These are phyloP conservation scores for Komagataella ulmi DNA, from an alignment of 805 yeast species.

Conservation along the genomic window DNA sequence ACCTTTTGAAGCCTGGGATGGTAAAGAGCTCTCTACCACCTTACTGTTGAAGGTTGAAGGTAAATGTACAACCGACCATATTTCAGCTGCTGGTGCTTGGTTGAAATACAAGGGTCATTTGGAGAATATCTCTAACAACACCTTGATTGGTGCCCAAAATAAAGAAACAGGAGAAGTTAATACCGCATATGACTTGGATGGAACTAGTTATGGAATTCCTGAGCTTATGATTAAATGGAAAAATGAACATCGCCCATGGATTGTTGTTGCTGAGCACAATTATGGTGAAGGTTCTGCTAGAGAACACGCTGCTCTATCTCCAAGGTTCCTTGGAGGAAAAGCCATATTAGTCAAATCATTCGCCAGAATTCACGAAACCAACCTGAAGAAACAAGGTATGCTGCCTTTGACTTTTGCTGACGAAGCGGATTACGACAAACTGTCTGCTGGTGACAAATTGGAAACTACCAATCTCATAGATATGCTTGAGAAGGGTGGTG, in stretches of 20 bases:
- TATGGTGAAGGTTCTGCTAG: constrained; percentile 99
- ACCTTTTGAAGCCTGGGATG: constrained; percentile 81
- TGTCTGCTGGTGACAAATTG: constrained; percentile 65
- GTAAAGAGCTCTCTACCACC: constrained; percentile 64
- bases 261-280: constrained; percentile 93
- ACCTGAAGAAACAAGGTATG: constrained; percentile 96
- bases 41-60: constrained; percentile 90
- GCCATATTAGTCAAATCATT: constrained; percentile 85
- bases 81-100: constrained; percentile 98
- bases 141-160: constrained; percentile 92
- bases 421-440: constrained; percentile 76
- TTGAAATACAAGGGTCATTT: constrained; percentile 95
- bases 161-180: constrained; percentile 96
- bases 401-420: constrained; percentile 87
- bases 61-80: constrained; percentile 96
- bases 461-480: constrained; percentile 66
- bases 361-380: constrained; percentile 97
- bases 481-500: constrained; percentile 68
- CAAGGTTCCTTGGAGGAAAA: constrained; percentile 87
- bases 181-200: constrained; percentile 77
- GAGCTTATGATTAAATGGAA: constrained; percentile 96
- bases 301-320: constrained; percentile 96
- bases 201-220: constrained; percentile 71
- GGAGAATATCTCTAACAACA: constrained; percentile 90
- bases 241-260: constrained; percentile 74